Evolutionary conservation across 192 early-diverging fungal species (phyloP).

Genomic region (Piromyces sp.): DNA sequence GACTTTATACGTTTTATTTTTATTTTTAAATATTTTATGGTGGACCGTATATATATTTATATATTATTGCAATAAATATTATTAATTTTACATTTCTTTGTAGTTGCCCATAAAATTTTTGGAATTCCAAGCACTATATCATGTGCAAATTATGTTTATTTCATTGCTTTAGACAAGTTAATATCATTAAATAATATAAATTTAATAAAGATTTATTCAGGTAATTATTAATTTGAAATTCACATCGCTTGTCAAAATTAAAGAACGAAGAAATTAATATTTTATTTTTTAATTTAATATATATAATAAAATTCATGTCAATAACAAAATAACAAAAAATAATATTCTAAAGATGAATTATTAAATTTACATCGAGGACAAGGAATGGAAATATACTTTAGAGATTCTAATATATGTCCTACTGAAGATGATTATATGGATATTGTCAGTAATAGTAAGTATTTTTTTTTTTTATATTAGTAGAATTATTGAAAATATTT

Average conservation of each 20-base stretch:
- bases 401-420: constrained; percentile 78
- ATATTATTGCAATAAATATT: no score
- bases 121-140: constrained; percentile 85
- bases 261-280: no score
- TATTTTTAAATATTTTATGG: no score
- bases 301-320: no score
- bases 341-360: constrained; percentile 44
- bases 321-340: constrained; percentile 42
- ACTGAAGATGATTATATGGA: constrained; percentile 79
- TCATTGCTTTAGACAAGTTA: background rate
- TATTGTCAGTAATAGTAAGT: constrained; percentile 89
- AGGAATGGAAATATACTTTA: constrained; percentile 94
- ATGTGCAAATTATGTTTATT: constrained; percentile 84
- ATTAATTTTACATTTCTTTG: no score
- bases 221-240: no score
- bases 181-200: background rate
- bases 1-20: no score
- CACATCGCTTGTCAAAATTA: no score
- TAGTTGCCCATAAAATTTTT: constrained; percentile 89
- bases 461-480: no score
- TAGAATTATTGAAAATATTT: no score
- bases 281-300: no score
- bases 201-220: background rate
- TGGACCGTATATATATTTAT: no score
- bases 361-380: constrained; percentile 84